phyloP scores from a whole-genome alignment of 441 rosid species.

The Adansonia rubrostipa region DNA sequence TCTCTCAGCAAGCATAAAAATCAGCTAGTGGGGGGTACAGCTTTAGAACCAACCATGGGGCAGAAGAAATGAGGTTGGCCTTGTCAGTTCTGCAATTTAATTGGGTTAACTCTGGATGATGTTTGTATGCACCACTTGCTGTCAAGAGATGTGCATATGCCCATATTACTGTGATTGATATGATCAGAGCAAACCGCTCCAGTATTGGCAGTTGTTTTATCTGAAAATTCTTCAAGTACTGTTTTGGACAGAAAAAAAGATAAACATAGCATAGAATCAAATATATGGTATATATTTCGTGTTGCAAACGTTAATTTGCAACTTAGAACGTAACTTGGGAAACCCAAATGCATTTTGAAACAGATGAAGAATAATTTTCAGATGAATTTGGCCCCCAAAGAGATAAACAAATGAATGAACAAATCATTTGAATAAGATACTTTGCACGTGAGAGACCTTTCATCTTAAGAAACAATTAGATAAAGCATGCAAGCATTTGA shows the following conservation, averaged over 20 bases:
- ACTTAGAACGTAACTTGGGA: neutral
- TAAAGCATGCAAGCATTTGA: neutral
- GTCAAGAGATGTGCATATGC: conserved; percentile 96
- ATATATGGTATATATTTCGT: neutral
- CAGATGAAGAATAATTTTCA: neutral
- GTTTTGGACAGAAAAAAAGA: conserved; percentile 17
- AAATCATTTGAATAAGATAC: neutral
- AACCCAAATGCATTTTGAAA: neutral
- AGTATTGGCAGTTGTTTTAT: conserved; percentile 69
- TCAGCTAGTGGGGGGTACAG: neutral
- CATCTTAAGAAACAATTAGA: neutral
- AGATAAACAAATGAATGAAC: neutral
- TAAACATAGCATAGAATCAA: neutral
- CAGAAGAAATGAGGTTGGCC: conserved; percentile 96
- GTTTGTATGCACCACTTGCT: conserved; percentile 96
- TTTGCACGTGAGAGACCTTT: neutral
- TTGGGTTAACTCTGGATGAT: conserved; percentile 81
- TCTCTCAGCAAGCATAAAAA: neutral
- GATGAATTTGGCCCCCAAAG: neutral
- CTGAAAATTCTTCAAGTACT: conserved; percentile 88
- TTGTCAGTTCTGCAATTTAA: conserved; percentile 86
- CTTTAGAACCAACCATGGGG: conserved; percentile 77
- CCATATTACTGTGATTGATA: conserved; percentile 84
- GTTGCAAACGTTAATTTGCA: neutral
- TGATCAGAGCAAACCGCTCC: conserved; percentile 86